A percentile compares a stretch with the other conserved stretches of the same genome.
Evolutionary conservation across 2,329 filamentous ascomycete genomes (phyloP).

Genomic region (Colletotrichum sp.): DNA sequence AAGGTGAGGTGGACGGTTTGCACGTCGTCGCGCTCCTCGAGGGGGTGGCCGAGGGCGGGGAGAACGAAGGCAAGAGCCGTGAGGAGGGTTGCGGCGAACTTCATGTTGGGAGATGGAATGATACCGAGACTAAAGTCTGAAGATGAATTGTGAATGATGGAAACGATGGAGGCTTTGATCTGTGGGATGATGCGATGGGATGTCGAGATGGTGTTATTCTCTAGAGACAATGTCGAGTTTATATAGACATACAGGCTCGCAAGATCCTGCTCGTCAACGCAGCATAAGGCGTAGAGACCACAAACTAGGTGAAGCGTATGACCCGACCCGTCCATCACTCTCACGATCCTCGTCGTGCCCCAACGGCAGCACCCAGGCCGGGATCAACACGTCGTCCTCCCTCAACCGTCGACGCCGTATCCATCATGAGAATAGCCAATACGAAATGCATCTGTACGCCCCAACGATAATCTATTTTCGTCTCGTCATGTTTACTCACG

Average conservation of each 20-base stretch:
- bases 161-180: background rate
- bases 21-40: constrained; percentile 30
- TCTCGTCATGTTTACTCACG: background rate
- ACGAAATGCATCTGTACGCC: background rate
- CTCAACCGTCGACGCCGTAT: background rate
- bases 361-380: background rate
- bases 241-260: background rate
- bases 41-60: background rate
- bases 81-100: constrained; percentile 13
- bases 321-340: background rate
- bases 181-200: background rate
- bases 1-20: constrained; percentile 49
- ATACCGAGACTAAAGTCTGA: background rate
- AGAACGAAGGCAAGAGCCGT: constrained; percentile 2
- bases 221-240: background rate
- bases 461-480: background rate
- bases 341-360: background rate
- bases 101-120: constrained; percentile 21
- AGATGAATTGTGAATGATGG: background rate
- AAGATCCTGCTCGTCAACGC: background rate
- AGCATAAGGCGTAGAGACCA: background rate
- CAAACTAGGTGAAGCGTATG: background rate
- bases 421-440: background rate
- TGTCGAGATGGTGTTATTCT: background rate
- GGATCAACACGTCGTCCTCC: background rate